These are phyloP conservation scores for Irpex sp. DNA, from an alignment of 1,284 basidiomycete species.

Conservation along the genomic window DNA sequence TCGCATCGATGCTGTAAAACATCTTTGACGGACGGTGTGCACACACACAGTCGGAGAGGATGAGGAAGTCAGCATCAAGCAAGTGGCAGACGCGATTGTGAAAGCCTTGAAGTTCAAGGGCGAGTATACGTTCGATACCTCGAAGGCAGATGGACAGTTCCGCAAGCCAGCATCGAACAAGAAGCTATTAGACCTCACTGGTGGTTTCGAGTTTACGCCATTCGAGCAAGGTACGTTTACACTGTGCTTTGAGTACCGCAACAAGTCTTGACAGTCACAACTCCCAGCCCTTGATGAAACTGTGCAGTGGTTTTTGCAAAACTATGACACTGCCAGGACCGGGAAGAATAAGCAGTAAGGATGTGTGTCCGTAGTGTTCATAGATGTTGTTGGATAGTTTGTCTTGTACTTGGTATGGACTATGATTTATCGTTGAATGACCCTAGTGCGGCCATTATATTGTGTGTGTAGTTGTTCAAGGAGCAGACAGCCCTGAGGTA, in stretches of 20 bases:
- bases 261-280: neutral
- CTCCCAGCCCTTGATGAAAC: constrained; percentile 23
- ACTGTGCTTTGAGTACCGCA: neutral
- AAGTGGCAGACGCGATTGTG: constrained; percentile 83
- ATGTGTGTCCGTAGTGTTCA: neutral
- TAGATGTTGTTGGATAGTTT: neutral
- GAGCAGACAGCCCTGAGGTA: too few relatives aligned
- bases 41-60: constrained; percentile 69
- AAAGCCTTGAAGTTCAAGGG: constrained; percentile 74
- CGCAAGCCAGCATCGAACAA: constrained; percentile 92
- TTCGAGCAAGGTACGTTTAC: constrained; percentile 62
- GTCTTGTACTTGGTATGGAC: neutral
- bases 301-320: constrained; percentile 25
- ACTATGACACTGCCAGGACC: constrained; percentile 23
- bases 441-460: too few relatives aligned
- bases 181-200: constrained; percentile 69
- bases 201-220: constrained; percentile 82
- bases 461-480: too few relatives aligned
- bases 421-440: neutral
- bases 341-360: constrained; percentile 15
- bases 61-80: constrained; percentile 86
- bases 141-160: constrained; percentile 81
- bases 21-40: neutral
- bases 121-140: constrained; percentile 69
- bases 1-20: neutral